phyloP scores from a whole-genome alignment of 2,329 filamentous ascomycete species.

The Monosporascus sp. region DNA sequence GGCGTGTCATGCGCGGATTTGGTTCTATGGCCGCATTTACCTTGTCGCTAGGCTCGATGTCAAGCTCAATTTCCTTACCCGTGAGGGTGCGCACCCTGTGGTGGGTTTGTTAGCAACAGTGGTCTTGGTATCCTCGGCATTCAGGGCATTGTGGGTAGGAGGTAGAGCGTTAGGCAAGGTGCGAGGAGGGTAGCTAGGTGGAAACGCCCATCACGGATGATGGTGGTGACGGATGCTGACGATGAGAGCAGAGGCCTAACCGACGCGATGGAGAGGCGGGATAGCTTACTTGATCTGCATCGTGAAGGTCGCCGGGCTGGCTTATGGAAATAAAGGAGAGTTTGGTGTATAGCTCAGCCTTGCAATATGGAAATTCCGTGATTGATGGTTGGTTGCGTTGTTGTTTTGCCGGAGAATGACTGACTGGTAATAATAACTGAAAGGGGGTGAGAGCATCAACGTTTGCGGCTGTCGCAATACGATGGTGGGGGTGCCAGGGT shows the following conservation, averaged over 20 bases:
- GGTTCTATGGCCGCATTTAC: conserved; percentile 39
- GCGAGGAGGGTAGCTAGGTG: not conserved
- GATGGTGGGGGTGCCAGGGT: too few species aligned
- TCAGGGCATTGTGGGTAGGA: conserved; percentile 2
- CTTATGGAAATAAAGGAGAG: not conserved
- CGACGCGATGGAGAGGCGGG: not conserved
- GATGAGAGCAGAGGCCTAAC: not conserved
- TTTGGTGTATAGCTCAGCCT: too few species aligned
- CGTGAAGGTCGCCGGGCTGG: conserved; percentile 16
- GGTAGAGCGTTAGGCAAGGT: not conserved
- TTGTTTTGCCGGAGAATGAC: too few species aligned
- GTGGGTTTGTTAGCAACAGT: too few species aligned
- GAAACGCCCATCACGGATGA: not conserved
- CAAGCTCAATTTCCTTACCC: conserved; percentile 97
- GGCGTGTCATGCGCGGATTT: too few species aligned
- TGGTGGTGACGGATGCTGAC: not conserved
- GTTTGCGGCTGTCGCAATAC: too few species aligned
- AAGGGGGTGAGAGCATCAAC: too few species aligned
- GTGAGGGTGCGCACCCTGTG: conserved; percentile 91
- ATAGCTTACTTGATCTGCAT: conserved; percentile 48
- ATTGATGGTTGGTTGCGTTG: too few species aligned
- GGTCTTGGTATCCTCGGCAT: conserved; percentile 1
- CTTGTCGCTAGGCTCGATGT: conserved; percentile 93
- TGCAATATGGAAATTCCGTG: too few species aligned
- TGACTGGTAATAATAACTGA: too few species aligned